Percentiles rank a stretch among this genome's conserved stretches.
Conservation (phyloP, 148 eudicot species). For the Agrostemma githago region DNA sequence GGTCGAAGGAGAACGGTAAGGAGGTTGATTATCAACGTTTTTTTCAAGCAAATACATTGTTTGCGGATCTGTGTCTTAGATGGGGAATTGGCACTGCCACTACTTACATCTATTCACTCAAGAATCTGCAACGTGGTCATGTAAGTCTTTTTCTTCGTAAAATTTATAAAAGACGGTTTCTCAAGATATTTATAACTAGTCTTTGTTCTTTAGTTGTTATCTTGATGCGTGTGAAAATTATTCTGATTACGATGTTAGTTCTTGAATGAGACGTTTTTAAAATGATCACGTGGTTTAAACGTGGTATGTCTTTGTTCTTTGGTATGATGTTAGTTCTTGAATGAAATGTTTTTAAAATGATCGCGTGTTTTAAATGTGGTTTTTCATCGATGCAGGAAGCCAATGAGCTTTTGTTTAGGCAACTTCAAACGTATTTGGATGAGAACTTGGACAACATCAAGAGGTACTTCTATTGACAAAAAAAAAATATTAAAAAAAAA, state of each 20-base stretch:
- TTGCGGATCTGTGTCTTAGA: neutral
- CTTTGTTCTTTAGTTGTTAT: too few species aligned
- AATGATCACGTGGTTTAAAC: too few species aligned
- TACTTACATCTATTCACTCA: neutral
- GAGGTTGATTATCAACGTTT: conserved; percentile 2
- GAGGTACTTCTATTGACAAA: conserved; percentile 9
- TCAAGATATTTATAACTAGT: too few species aligned
- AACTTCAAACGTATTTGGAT: conserved; percentile 14
- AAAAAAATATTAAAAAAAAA: too few species aligned
- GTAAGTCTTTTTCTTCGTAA: neutral
- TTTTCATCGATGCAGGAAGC: conserved; percentile 18
- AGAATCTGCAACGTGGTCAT: neutral
- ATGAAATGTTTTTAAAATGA: too few species aligned
- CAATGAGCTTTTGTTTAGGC: conserved; percentile 10
- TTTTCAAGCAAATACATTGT: conserved; percentile 1
- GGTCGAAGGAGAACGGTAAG: neutral
- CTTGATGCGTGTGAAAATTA: too few species aligned
- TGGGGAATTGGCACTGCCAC: conserved; percentile 13
- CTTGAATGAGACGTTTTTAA: too few species aligned
- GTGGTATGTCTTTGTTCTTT: too few species aligned
- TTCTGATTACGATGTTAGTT: too few species aligned
- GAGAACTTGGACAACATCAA: conserved; percentile 11
- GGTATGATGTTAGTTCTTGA: too few species aligned
- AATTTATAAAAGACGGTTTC: too few species aligned
- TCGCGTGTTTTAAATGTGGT: too few species aligned